phyloP scores from a whole-genome alignment of 139 green algal species.

The Ulvella scutata region DNA sequence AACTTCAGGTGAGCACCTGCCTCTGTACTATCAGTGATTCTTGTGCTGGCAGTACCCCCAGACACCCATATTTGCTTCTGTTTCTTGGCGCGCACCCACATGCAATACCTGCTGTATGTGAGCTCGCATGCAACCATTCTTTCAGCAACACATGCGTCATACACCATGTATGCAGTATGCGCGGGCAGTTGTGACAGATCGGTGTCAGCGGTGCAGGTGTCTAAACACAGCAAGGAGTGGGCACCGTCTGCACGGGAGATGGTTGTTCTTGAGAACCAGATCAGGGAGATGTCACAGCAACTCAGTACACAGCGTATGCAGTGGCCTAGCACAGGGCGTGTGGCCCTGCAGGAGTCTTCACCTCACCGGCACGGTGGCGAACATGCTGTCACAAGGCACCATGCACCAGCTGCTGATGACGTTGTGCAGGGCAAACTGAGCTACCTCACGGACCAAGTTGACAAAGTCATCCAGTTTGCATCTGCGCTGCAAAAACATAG shows the following conservation, averaged over 20 bases:
- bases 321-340: not conserved
- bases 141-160: too few relatives aligned
- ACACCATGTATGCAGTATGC: too few relatives aligned
- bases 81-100: not conserved
- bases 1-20: not conserved
- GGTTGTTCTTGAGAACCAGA: constrained; percentile 2
- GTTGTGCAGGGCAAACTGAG: not conserved
- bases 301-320: not conserved
- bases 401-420: not conserved
- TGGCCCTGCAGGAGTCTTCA: not conserved
- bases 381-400: not conserved
- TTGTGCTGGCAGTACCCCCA: not conserved
- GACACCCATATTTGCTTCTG: too few relatives aligned
- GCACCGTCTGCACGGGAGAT: not conserved
- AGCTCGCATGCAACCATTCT: too few relatives aligned
- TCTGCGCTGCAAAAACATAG: not conserved
- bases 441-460: not conserved
- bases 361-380: not conserved
- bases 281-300: not conserved
- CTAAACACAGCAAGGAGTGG: not conserved
- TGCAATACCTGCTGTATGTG: too few relatives aligned
- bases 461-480: not conserved
- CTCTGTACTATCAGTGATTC: not conserved
- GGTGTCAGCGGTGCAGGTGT: not conserved
- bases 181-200: too few relatives aligned